Evolutionary conservation across 805 yeast species (phyloP).

Genomic region (Sugiyamaella lignohabitans): DNA sequence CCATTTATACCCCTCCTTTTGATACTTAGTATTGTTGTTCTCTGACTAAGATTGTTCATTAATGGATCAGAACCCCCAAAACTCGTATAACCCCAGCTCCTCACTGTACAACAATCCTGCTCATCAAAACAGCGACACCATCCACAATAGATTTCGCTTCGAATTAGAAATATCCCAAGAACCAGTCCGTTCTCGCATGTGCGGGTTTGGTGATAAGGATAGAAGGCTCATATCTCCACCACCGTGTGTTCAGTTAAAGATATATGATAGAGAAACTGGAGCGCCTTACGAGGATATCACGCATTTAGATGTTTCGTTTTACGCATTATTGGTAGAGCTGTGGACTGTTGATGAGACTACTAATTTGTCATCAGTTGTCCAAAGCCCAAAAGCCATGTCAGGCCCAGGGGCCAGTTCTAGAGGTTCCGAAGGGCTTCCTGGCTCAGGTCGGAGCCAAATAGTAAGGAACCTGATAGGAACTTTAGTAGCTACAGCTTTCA

Average conservation of each 20-base stretch:
- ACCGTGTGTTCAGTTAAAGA: conserved; percentile 26
- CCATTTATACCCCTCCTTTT: no score
- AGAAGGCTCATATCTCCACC: conserved; percentile 30
- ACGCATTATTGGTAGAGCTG: conserved; percentile 37
- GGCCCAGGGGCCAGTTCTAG: not conserved
- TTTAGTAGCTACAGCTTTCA: conserved; percentile 36
- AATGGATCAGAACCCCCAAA: not conserved
- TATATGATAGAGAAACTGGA: conserved; percentile 24
- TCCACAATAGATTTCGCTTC: not conserved
- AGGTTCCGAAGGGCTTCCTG: conserved; percentile 1
- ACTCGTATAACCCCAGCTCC: not conserved
- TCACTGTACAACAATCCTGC: not conserved
- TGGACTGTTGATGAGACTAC: conserved; percentile 35
- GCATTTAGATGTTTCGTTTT: conserved; percentile 31
- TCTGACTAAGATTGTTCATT: no score
- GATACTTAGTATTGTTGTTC: no score
- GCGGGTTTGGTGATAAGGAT: conserved; percentile 40
- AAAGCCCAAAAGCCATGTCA: conserved; percentile 3
- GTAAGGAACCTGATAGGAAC: conserved; percentile 37
- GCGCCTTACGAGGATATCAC: conserved; percentile 19
- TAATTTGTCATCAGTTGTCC: conserved; percentile 17
- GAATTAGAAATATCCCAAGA: conserved; percentile 34
- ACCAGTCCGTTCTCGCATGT: conserved; percentile 42
- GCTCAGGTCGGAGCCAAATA: conserved; percentile 17
- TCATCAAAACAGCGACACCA: not conserved